Base-by-base conservation (phyloP, 1,284 basidiomycete species). In the Anthracocystis panici-leucophaei region DNA sequence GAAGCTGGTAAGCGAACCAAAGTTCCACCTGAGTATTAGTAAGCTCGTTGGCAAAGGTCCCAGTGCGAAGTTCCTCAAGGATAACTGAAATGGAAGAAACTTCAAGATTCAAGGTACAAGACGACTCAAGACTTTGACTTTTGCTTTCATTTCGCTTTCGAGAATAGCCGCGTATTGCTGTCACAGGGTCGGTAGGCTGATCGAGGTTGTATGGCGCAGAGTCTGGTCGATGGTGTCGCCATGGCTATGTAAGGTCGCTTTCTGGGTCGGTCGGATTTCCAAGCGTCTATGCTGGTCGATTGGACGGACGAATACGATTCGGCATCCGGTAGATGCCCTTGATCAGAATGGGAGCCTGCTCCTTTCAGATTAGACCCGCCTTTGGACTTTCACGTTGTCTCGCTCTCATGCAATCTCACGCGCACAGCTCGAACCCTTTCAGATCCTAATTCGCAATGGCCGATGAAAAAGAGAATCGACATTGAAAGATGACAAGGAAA, bases 21-120 rank as follows among this genome's bases (percentile, higher is more conserved):
- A 63, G 5, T 83, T 82, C 69, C 69, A 75, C 25, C 66, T 80
- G 25, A 78, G 78, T 21, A 63, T 74, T 16, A 74, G 67, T 55
- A 75, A 78, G 65, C 74, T 69, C 16, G 21, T 75, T n/a, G 72
- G 72, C 6, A 75, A 69, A 31, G 72, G 72, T 18, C 72, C 72
- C 31, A 46, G 63, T 9, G 65, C 72, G 27, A 21, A 59, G 14
- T 75, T 69, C 59, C 72, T 75, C 58, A 65, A 57, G 62, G 38
- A 75, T 27, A 61, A 69, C 38, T 72, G 45, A 45, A 14, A 3
- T 2, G 16, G 11, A 1, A 25, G 25, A n/a, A n/a, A 20, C 4
- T 25, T 27, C 29, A 25, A 46, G 20, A 46, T 35, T 56, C 33
- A 55, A 62, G 56, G 40, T 21, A 8, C 46, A 48, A 31, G 48